These are phyloP conservation scores for Kluyveromyces starmeri DNA, from an alignment of 805 yeast species.

Conservation along the genomic window DNA sequence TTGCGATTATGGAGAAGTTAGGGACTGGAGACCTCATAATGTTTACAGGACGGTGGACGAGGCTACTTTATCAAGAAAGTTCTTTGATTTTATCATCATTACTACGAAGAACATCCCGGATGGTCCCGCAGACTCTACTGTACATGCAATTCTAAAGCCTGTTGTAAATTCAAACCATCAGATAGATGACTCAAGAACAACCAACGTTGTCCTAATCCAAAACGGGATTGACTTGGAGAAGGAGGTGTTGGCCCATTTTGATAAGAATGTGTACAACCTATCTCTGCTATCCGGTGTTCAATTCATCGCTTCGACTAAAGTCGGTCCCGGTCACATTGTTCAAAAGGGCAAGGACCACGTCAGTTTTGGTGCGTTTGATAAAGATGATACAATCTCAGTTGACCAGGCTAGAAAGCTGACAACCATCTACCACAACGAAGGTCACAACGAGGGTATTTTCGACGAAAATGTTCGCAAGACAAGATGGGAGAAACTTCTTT, in stretches of 20 bases:
- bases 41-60: constrained; percentile 36
- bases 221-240: constrained; percentile 60
- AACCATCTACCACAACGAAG: constrained; percentile 35
- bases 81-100: constrained; percentile 52
- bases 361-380: constrained; percentile 44
- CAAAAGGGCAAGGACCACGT: constrained; percentile 46
- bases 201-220: constrained; percentile 51
- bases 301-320: constrained; percentile 50
- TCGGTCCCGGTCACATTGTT: constrained; percentile 35
- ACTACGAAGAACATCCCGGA: constrained; percentile 67
- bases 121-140: constrained; percentile 32
- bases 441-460: constrained; percentile 32
- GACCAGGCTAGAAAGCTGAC: constrained; percentile 32
- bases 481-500: constrained; percentile 57
- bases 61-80: constrained; percentile 34
- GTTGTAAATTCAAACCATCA: constrained; percentile 34
- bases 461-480: constrained; percentile 39
- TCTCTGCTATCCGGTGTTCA: constrained; percentile 51
- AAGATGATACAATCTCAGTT: constrained; percentile 24
- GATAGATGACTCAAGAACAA: constrained; percentile 15
- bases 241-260: constrained; percentile 41
- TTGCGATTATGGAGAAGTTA: constrained; percentile 48
- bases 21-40: constrained; percentile 51
- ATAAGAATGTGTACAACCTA: constrained; percentile 26
- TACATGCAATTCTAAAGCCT: constrained; percentile 44